Percentiles rank a stretch among this genome's conserved stretches.
These are phyloP conservation scores for Spathaspora arborariae DNA, from an alignment of 805 yeast genomes.

Conservation along the genomic window DNA sequence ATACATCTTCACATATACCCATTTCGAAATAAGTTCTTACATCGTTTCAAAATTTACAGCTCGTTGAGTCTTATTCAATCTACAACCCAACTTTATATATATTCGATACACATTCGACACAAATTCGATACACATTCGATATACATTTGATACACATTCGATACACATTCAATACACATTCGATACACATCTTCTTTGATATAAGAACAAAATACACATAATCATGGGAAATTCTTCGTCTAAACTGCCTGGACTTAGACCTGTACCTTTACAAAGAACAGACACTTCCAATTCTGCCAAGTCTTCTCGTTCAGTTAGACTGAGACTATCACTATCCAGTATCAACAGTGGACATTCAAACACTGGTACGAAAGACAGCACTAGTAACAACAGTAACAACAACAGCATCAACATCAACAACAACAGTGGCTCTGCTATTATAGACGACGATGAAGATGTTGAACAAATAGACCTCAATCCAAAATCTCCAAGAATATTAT, in stretches of 20 bases:
- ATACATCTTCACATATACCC: neutral
- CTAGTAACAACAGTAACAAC: neutral
- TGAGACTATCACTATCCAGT: conserved; percentile 25
- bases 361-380: no score
- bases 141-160: neutral
- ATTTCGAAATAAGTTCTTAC: neutral
- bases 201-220: neutral
- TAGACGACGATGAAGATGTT: neutral
- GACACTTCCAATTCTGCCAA: conserved; percentile 52
- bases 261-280: conserved; percentile 47
- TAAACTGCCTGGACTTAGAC: conserved; percentile 23
- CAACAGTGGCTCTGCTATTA: conserved; percentile 1
- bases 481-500: conserved; percentile 26
- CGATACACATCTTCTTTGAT: neutral
- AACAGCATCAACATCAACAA: neutral
- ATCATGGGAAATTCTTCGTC: conserved; percentile 51
- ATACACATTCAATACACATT: neutral
- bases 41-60: neutral
- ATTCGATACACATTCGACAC: neutral
- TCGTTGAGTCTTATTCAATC: neutral
- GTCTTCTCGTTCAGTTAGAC: conserved; percentile 45
- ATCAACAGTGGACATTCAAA: conserved; percentile 20
- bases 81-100: no score
- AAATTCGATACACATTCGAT: neutral
- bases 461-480: conserved; percentile 17